Percentiles rank a stretch among this genome's conserved stretches.
Conservation (phyloP, 441 rosid species). For the Populus hybrid region DNA sequence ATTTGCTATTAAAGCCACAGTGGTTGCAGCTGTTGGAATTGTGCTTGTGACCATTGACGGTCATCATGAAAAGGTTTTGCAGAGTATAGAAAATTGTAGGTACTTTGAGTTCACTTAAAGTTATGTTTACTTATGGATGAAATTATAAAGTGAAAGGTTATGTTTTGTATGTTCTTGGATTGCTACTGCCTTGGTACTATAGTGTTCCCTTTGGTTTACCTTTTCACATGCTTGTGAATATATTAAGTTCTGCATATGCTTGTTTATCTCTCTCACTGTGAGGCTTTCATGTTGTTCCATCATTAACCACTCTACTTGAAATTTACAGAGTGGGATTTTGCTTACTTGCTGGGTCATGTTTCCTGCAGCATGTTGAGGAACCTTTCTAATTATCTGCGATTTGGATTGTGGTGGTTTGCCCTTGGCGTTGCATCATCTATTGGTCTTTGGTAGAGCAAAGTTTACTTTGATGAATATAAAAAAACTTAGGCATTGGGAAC, state of each 20-base stretch:
- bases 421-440: constrained; percentile 99
- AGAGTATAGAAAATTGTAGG: not conserved
- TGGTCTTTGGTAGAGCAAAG: constrained; percentile 83
- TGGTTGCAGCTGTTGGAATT: constrained; percentile 46
- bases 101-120: not conserved
- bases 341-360: constrained; percentile 12
- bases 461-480: not conserved
- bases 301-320: no score
- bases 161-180: no score
- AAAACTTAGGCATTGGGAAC: not conserved
- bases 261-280: no score
- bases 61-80: constrained; percentile 74
- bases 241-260: not conserved
- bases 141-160: no score
- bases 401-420: constrained; percentile 94
- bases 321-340: not conserved
- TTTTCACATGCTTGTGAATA: not conserved
- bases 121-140: not conserved
- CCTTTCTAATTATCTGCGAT: constrained; percentile 54
- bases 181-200: not conserved
- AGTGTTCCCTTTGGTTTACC: not conserved
- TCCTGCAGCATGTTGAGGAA: constrained; percentile 77
- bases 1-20: constrained; percentile 46
- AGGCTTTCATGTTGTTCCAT: no score
- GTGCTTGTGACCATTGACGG: constrained; percentile 71